These are phyloP conservation scores for Heliophila coronopifolia DNA, from an alignment of 441 rosid species.

Conservation along the genomic window DNA sequence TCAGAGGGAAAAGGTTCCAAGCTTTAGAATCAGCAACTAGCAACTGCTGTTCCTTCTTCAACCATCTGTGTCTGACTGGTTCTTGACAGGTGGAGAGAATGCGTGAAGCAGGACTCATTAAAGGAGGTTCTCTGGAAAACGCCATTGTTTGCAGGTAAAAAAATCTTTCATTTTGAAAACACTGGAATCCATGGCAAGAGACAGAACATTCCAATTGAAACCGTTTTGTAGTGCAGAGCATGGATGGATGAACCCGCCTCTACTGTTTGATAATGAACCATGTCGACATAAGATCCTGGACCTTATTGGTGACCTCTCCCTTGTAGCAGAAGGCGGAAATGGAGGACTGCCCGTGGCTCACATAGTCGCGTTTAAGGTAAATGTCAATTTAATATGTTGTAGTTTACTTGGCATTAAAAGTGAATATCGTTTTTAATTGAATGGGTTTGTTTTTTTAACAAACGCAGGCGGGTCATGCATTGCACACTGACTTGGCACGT, in stretches of 20 bases:
- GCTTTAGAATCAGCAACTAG: neutral
- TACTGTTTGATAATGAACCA: conserved; percentile 63
- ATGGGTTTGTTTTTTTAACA: conserved; percentile 5
- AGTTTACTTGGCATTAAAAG: neutral
- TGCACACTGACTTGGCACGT: conserved; percentile 55
- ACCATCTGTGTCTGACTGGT: neutral
- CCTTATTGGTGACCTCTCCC: conserved; percentile 81
- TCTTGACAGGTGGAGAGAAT: conserved; percentile 58
- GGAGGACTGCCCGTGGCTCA: conserved; percentile 85
- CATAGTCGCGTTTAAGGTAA: conserved; percentile 66
- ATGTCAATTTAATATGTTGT: neutral
- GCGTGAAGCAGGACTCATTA: conserved; percentile 63
- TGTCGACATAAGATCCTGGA: conserved; percentile 88
- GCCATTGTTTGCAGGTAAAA: conserved; percentile 82
- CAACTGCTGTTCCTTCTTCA: neutral
- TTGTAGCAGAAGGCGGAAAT: conserved; percentile 55
- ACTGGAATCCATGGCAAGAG: neutral
- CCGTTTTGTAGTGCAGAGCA: conserved; percentile 39
- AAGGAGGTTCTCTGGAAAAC: conserved; percentile 76
- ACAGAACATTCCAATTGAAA: neutral
- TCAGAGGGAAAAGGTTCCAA: too few species aligned
- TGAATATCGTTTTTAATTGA: neutral
- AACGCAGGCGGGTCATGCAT: conserved; percentile 69
- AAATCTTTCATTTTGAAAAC: conserved; percentile 13
- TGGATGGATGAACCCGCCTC: conserved; percentile 88